These are phyloP conservation scores for Solanum peruvianum DNA, from an alignment of 257 asterid species.

Conservation along the genomic window DNA sequence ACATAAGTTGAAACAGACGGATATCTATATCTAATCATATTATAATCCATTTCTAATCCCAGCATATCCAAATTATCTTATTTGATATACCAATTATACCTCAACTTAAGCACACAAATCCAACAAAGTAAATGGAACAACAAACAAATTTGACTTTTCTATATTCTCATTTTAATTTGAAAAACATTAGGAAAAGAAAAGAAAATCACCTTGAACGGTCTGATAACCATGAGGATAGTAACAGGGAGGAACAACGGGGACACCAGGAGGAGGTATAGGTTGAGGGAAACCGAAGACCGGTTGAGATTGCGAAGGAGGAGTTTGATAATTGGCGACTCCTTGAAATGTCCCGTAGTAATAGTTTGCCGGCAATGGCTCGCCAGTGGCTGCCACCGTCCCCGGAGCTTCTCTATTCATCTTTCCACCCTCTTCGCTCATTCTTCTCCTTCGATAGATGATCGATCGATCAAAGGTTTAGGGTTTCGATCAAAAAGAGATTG, in stretches of 20 bases:
- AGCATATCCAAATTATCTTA: not conserved
- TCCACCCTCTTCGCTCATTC: conserved; percentile 37
- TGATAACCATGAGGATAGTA: conserved; percentile 65
- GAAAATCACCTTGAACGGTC: conserved; percentile 35
- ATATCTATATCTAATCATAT: not conserved
- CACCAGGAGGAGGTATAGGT: conserved; percentile 47
- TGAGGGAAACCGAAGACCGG: conserved; percentile 76
- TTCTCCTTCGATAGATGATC: not conserved
- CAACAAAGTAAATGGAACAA: not conserved
- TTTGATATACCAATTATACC: not conserved
- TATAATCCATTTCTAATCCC: not conserved
- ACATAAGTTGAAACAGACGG: not conserved
- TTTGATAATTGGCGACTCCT: conserved; percentile 72
- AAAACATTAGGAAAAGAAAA: not conserved
- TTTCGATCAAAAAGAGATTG: not conserved
- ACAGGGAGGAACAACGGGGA: conserved; percentile 24
- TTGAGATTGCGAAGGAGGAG: conserved; percentile 29
- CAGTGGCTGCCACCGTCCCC: conserved; percentile 8
- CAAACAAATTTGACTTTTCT: not conserved
- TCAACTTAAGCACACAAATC: not conserved
- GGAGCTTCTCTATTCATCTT: conserved; percentile 17
- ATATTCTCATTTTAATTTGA: not conserved
- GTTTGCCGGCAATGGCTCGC: conserved; percentile 25
- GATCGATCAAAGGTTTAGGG: not conserved
- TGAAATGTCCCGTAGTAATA: conserved; percentile 75